These are phyloP conservation scores for Plantago ovata DNA, from an alignment of 257 asterid genomes.

Conservation along the genomic window DNA sequence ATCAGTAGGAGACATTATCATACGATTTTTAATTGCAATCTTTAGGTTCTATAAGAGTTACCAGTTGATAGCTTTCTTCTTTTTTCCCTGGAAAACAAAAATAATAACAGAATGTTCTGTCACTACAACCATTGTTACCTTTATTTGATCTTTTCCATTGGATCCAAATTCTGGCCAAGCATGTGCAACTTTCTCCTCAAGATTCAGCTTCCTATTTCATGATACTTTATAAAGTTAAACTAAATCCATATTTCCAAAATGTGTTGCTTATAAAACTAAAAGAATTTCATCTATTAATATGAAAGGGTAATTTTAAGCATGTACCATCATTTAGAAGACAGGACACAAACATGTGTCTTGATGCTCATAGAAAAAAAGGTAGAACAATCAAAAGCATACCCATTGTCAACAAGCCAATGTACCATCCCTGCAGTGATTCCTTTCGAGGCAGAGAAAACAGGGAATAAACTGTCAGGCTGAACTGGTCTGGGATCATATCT, in stretches of 20 bases:
- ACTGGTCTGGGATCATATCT: constrained; percentile 98
- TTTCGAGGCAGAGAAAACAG: constrained; percentile 87
- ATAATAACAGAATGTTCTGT: too few relatives aligned
- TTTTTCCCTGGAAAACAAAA: too few relatives aligned
- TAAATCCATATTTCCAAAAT: constrained; percentile 8
- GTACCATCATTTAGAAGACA: constrained; percentile 11
- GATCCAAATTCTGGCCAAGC: constrained; percentile 87
- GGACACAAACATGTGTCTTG: constrained; percentile 16
- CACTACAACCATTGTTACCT: constrained; percentile 35
- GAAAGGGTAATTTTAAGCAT: constrained; percentile 5
- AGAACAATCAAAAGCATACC: constrained; percentile 46
- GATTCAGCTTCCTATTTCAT: constrained; percentile 70
- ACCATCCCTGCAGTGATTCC: constrained; percentile 92
- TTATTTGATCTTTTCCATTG: constrained; percentile 75
- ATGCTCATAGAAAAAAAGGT: constrained; percentile 16
- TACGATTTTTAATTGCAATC: too few relatives aligned
- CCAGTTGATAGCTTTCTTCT: too few relatives aligned
- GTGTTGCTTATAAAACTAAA: constrained; percentile 10
- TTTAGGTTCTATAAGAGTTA: too few relatives aligned
- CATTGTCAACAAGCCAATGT: constrained; percentile 90
- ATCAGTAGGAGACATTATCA: too few relatives aligned
- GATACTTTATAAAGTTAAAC: constrained; percentile 20
- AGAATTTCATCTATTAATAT: not conserved
- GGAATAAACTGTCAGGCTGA: constrained; percentile 94
- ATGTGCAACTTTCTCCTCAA: constrained; percentile 62